phyloP scores from a whole-genome alignment of 2,329 filamentous ascomycete species.

The Cladosporium sp. region DNA sequence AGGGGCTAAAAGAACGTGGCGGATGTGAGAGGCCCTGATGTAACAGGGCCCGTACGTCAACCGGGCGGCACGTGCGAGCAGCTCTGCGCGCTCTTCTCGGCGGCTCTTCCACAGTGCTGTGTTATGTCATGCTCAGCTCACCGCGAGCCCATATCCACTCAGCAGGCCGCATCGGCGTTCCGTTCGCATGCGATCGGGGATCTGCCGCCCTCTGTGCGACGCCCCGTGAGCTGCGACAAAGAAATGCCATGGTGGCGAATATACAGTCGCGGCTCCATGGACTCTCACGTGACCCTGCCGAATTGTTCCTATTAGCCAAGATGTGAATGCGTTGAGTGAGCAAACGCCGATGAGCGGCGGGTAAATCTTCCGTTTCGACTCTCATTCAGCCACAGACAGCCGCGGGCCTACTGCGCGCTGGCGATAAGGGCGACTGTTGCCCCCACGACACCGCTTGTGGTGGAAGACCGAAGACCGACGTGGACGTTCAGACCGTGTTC shows the following conservation, averaged over 20 bases:
- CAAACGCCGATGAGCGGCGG: conserved; percentile 8
- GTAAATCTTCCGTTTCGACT: conserved; percentile 11
- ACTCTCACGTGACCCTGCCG: not conserved
- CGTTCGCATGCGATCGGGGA: not conserved
- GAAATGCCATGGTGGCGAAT: not conserved
- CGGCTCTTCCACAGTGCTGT: not conserved
- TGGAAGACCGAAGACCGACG: not conserved
- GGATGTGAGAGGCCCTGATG: conserved; percentile 2
- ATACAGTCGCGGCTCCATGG: not conserved
- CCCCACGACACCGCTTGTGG: not conserved
- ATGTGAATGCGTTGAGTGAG: conserved; percentile 3
- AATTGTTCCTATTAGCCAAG: not conserved
- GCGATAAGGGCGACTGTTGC: conserved; percentile 11
- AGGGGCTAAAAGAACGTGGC: conserved; percentile 9
- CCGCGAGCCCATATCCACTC: not conserved
- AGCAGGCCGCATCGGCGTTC: not conserved
- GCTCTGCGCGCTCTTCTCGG: not conserved
- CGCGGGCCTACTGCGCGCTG: not conserved
- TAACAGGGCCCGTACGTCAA: conserved; percentile 1
- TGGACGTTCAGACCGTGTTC: not conserved
- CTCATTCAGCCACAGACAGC: conserved; percentile 2
- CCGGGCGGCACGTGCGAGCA: not conserved
- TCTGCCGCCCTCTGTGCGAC: not conserved
- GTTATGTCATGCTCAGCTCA: conserved; percentile 11
- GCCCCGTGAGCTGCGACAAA: not conserved